A percentile compares a stretch with the other conserved stretches of the same genome.
These are phyloP conservation scores for Diospyros lotus DNA, from an alignment of 148 eudicot species.

Conservation along the genomic window DNA sequence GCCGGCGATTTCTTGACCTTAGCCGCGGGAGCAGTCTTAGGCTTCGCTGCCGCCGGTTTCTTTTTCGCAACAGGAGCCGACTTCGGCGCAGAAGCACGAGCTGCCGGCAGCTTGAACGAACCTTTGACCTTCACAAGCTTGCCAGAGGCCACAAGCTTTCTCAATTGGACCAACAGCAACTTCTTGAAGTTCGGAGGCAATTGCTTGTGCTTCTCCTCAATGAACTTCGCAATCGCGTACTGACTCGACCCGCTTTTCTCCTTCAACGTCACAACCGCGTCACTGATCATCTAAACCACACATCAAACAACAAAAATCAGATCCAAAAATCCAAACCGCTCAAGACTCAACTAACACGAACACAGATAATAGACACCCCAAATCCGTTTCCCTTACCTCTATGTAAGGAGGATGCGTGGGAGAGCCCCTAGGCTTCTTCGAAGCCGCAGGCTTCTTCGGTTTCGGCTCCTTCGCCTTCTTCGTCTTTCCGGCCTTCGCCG, in stretches of 20 bases:
- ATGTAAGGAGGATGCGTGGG: constrained; percentile 49
- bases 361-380: background rate
- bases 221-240: constrained; percentile 50
- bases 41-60: constrained; percentile 24
- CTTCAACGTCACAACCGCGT: constrained; percentile 53
- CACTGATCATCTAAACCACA: constrained; percentile 39
- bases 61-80: constrained; percentile 21
- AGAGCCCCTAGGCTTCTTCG: constrained; percentile 24
- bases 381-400: constrained; percentile 27
- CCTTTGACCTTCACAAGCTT: constrained; percentile 43
- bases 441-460: constrained; percentile 26
- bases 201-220: constrained; percentile 55
- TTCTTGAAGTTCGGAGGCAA: constrained; percentile 55
- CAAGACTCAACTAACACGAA: background rate
- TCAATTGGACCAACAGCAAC: constrained; percentile 34
- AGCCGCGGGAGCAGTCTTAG: constrained; percentile 12
- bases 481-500: constrained; percentile 18
- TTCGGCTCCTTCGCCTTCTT: constrained; percentile 33
- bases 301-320: background rate
- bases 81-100: constrained; percentile 19
- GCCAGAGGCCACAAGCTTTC: constrained; percentile 34
- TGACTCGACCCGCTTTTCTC: constrained; percentile 68
- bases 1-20: constrained; percentile 15
- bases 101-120: constrained; percentile 43
- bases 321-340: background rate